Evolutionary conservation across 1,284 basidiomycete genomes (phyloP), one percentile per base, ranked within the genome.

Genomic region (Fomitopsis palustris): DNA sequence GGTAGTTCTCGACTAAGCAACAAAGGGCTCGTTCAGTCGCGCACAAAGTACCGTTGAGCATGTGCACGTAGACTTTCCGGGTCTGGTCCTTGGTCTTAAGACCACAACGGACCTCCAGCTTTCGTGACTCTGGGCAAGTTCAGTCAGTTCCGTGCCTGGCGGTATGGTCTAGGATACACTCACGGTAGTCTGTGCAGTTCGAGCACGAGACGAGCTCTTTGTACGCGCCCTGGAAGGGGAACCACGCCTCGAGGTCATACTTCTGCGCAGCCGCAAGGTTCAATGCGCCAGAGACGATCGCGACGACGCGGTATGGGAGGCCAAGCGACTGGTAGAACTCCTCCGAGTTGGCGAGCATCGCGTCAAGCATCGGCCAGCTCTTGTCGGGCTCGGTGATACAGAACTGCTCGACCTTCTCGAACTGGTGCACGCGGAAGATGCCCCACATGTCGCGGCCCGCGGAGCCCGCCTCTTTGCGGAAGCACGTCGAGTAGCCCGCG

Each of bases 391-490:
- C 91, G 23, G 96, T 98, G 67, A 99, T 85, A 78, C 92, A 90
- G 78, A 99, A 99, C 79, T 97, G 87, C 74, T 99, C 97, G 55
- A 99, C 84, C 79, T 99, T 99, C 78, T 99, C 97, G 68, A 99
- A 99, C 77, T 99, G 97, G 75, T 99, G 97, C 55, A 99, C 96
- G 38, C 97, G 93, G 87, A 99, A 99, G 76, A 98, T 98, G 60
- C 96, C 97, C 95, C 96, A 98, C 78, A 97, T 98, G 70, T 99
- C 97, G 59, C 95, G 90, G 16, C 97, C 97, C 47, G 95, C 94
- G 4, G 93, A 92, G 52, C 96, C 97, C 4, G 96, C 96, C 78
- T 99, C 96, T 77, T 98, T 99, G 52, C 97, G 87, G 89, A 99
- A 99, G 75, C 96, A 99, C n/a, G 96, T 99, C 69, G 88, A 90